These are phyloP conservation scores for Astragalus membranaceus DNA, from an alignment of 306 rosid genomes.

Conservation along the genomic window DNA sequence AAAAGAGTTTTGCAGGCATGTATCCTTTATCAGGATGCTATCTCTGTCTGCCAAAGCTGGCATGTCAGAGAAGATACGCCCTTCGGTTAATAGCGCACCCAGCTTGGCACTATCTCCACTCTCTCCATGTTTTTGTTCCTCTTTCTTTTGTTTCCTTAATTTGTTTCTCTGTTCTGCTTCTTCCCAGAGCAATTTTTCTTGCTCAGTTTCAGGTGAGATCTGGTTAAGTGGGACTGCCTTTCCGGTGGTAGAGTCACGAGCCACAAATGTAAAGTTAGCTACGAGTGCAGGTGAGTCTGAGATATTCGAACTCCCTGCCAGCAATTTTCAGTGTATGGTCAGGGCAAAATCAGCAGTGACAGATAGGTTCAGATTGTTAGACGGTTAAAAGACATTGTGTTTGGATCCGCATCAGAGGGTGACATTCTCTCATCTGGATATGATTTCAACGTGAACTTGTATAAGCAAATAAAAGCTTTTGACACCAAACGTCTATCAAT, in stretches of 20 bases:
- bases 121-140: constrained; percentile 34
- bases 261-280: constrained; percentile 88
- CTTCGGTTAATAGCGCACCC: constrained; percentile 60
- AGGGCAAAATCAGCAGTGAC: background rate
- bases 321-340: constrained; percentile 15
- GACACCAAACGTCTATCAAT: too few species aligned
- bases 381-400: background rate
- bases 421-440: too few species aligned
- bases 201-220: constrained; percentile 52
- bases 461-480: too few species aligned
- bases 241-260: constrained; percentile 64
- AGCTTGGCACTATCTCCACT: constrained; percentile 39
- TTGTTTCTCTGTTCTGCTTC: constrained; percentile 73
- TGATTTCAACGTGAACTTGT: too few species aligned
- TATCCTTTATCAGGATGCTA: constrained; percentile 67
- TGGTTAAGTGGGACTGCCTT: constrained; percentile 62
- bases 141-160: constrained; percentile 47
- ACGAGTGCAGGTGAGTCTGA: constrained; percentile 49
- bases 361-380: background rate
- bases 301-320: constrained; percentile 29
- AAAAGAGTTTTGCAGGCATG: constrained; percentile 72
- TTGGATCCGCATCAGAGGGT: too few species aligned
- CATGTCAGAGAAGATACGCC: constrained; percentile 69
- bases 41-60: constrained; percentile 86
- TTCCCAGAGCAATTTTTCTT: constrained; percentile 60